Conservation (phyloP, 2,329 filamentous ascomycete species). For the Neofusicoccum cordaticola region DNA sequence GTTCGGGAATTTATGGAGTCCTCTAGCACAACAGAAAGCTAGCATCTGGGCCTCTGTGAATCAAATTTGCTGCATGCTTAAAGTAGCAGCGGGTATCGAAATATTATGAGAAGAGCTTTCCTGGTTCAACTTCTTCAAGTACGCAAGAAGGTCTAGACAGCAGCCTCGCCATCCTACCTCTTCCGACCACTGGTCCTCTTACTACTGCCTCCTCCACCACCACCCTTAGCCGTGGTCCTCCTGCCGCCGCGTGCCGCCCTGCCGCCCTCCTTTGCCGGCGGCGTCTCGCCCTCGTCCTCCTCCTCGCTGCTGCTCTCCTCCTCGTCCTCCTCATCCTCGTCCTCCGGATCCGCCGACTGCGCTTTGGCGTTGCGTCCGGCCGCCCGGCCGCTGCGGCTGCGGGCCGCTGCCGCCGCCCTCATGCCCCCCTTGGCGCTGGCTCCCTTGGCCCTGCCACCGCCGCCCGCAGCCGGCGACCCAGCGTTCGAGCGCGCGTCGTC, state of each 20-base stretch:
- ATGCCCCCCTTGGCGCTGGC: conserved; percentile 24
- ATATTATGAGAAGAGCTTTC: too few relatives aligned
- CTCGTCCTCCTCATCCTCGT: conserved; percentile 21
- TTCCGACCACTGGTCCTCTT: conserved; percentile 10
- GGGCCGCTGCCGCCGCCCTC: conserved; percentile 22
- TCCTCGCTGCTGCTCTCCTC: conserved; percentile 25
- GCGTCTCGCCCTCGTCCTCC: conserved; percentile 22
- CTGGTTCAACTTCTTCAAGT: too few relatives aligned
- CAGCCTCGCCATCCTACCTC: background rate
- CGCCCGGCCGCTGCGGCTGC: conserved; percentile 18
- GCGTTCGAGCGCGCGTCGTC: background rate
- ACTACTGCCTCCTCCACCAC: background rate
- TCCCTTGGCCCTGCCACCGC: background rate
- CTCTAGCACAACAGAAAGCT: too few relatives aligned
- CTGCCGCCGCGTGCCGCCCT: background rate
- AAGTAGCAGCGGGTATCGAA: too few relatives aligned
- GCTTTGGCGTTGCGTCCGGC: background rate
- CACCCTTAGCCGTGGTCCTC: background rate
- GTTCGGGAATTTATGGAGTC: too few relatives aligned
- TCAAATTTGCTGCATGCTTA: too few relatives aligned
- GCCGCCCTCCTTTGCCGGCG: conserved; percentile 2
- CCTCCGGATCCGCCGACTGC: conserved; percentile 18
- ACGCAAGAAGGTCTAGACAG: background rate
- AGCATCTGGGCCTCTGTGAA: too few relatives aligned
- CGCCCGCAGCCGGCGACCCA: background rate